Base-by-base conservation (phyloP, 1,284 basidiomycete genomes). In the Boletus chippewaensis region DNA sequence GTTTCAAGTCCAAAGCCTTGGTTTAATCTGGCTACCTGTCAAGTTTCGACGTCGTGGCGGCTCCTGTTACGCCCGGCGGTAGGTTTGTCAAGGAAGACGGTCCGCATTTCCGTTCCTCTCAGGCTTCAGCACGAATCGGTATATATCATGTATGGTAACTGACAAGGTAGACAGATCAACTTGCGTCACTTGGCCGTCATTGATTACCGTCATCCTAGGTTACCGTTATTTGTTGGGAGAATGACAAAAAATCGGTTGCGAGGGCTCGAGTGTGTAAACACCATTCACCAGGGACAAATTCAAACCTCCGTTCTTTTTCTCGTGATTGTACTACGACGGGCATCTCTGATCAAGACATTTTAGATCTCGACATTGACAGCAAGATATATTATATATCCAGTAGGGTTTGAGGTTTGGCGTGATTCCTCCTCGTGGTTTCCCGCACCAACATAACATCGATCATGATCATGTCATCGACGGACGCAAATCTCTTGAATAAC, bases 271-370 rank as follows among this genome's bases (percentile, higher is more conserved):
- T 46, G 20, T 34, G 41, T 53, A 39, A 47, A 40, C 29, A 50
- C 28, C n/a, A 34, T 22, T 22, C 9, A 42, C 16, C 20, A 28
- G 31, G 31, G 26, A 26, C 26, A 26, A 26, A 26, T 26, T 26
- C 26, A 26, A 10, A 9, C 3, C 2, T 9, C 9, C 9, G 26
- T 26, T 26, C 26, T 26, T 36, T 29, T 43, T 49, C 42, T 36
- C 44, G 36, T 47, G 44, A 36, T 2, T 24, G 22, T 24, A 24
- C 22, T 24, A 8, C 11, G 29, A 22, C n/a, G 32, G 22, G 32
- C 8, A 44, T 45, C 18, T 29, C 53, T 31, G 44, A 24, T 28
- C 13, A 16, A 42, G 29, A 20, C 9, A 52, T 61, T 61, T 58
- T 49, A 55, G 46, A 48, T 57, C 48, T 46, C 10, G 13, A 24